Percentiles rank a stretch among this genome's conserved stretches.
phyloP scores from a whole-genome alignment of 2,329 filamentous ascomycete species.

The Emergomyces orientalis region DNA sequence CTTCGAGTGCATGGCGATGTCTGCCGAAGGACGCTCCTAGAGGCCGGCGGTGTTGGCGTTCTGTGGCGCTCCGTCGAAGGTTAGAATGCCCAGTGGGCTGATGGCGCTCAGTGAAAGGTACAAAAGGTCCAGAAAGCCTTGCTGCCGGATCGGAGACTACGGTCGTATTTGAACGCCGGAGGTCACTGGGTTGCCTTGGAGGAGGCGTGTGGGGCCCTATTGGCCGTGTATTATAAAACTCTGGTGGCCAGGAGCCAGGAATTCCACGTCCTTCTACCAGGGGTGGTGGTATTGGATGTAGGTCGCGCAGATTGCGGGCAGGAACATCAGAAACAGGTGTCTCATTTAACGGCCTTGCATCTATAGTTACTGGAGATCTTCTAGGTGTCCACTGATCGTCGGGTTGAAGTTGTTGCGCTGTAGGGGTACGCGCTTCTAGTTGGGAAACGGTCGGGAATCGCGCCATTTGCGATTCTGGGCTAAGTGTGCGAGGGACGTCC shows the following conservation, averaged over 20 bases:
- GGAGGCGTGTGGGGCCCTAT: not conserved
- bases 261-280: not conserved
- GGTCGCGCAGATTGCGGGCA: not conserved
- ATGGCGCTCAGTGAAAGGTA: slow-evolving; percentile 13
- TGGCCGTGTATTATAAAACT: not conserved
- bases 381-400: not conserved
- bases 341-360: not conserved
- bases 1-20: not conserved
- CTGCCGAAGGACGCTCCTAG: not conserved
- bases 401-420: not conserved
- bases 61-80: slow-evolving; percentile 25
- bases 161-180: slow-evolving; percentile 22
- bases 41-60: slow-evolving; percentile 18
- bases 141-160: slow-evolving; percentile 19
- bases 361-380: not conserved
- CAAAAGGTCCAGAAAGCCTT: slow-evolving; percentile 21
- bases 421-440: slow-evolving; percentile 7
- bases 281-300: not conserved
- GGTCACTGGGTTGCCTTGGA: not conserved
- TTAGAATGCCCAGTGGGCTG: not conserved
- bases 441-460: slow-evolving; percentile 16
- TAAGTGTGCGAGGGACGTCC: not conserved
- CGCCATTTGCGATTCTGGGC: slow-evolving; percentile 9
- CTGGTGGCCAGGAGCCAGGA: slow-evolving; percentile 8
- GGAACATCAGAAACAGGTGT: not conserved